A percentile compares a stretch with the other conserved stretches of the same genome.
Conservation (phyloP, 192 early-diverging fungal genomes). For the Coemansia sp. region DNA sequence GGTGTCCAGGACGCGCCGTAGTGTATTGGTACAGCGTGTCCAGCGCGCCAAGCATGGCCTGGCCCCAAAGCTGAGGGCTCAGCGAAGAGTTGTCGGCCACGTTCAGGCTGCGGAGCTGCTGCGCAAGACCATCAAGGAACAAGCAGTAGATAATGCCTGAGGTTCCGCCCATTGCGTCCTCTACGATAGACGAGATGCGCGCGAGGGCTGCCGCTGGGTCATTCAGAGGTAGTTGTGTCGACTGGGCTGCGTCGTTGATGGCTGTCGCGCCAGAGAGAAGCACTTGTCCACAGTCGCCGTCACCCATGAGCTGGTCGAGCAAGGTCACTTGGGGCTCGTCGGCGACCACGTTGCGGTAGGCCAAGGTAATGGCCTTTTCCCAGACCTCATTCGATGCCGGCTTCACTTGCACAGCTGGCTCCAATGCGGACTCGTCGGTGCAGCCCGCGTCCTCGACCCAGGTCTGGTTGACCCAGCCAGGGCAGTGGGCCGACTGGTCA, state of each 20-base stretch:
- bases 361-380: conserved; percentile 51
- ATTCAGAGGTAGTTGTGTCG: conserved; percentile 46
- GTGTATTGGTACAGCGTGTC: conserved; percentile 64
- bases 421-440: conserved; percentile 35
- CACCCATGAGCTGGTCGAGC: conserved; percentile 73
- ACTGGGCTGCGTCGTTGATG: conserved; percentile 53
- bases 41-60: conserved; percentile 59
- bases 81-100: conserved; percentile 21
- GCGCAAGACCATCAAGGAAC: conserved; percentile 64
- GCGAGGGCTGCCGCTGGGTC: conserved; percentile 58
- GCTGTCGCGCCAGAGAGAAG: conserved; percentile 66
- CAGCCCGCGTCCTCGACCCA: conserved; percentile 41
- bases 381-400: conserved; percentile 47
- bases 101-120: conserved; percentile 42
- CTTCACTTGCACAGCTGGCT: conserved; percentile 19
- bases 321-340: conserved; percentile 62
- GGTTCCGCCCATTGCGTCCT: conserved; percentile 76
- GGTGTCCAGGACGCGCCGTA: conserved; percentile 66
- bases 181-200: conserved; percentile 64
- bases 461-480: conserved; percentile 64
- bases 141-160: conserved; percentile 76
- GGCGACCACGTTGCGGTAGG: conserved; percentile 52
- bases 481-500: conserved; percentile 59
- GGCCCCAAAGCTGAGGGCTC: conserved; percentile 48
- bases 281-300: conserved; percentile 82